Evolutionary conservation across 352 stramenopile species (phyloP), one percentile per base, ranked within the genome.

Genomic region (Lagenidium sp.): DNA sequence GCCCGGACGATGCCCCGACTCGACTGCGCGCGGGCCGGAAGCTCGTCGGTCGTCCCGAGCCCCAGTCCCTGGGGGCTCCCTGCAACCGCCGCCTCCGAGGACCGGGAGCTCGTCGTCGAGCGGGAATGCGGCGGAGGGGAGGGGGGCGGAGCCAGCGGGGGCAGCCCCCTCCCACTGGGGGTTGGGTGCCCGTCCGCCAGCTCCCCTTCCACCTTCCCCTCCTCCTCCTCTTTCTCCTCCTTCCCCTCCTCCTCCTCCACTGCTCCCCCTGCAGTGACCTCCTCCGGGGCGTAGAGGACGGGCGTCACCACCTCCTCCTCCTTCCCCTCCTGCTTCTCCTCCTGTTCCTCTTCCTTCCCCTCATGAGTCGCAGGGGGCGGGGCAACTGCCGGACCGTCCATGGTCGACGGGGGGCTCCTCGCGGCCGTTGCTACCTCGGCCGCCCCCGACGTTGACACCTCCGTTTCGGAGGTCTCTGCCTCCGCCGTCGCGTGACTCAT

Each of bases 191-290:
- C n/a, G n/a, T n/a, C n/a, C n/a, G n/a, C n/a, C n/a, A n/a, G n/a
- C 5, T 41, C 49, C 12, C 36, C 38, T 15, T 36, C 32, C 18
- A 28, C 43, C 4, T 21, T 50, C 31, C 23, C 45, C 3, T 39
- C 30, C 22, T 32, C 44, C 0, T 47, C 40, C 8, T 38, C 35
- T 34, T 22, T 20, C 19, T 23, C 36, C 3, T 11, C 44, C 16
- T 28, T 4, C 22, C 43, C 31, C 6, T 31, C 43, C 39, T 36
- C 35, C 15, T 20, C 39, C 23, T 19, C 15, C 21, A 25, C 6
- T 21, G 10, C 5, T 12, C 6, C 16, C 5, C 24, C 11, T 12
- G 25, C 13, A 4, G 25, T 30, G 12, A 34, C 6, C 7, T 20
- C 20, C 12, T 29, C 19, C 5, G n/a, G 6, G 6, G 13, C 18